Evolutionary conservation across 108 stramenopile species (phyloP).

Genomic region (Cyclotella choctawhatcheeana): DNA sequence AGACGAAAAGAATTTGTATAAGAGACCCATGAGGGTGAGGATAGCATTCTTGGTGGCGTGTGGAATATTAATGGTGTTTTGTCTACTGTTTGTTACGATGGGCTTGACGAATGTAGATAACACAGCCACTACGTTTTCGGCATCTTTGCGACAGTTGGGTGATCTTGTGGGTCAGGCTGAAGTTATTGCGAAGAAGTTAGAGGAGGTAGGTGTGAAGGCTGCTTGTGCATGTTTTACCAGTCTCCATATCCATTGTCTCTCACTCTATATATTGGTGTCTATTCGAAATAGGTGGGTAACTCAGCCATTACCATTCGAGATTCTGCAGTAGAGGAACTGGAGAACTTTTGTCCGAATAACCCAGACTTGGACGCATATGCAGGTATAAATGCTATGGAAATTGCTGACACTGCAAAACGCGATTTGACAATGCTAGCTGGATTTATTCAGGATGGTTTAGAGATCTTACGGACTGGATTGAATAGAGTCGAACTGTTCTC

Average conservation of each 20-base stretch:
- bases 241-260: too few relatives aligned
- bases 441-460: constrained; percentile 36
- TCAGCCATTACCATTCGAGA: constrained; percentile 29
- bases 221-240: too few relatives aligned
- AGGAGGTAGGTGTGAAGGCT: too few relatives aligned
- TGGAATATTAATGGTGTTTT: constrained; percentile 34
- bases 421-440: constrained; percentile 40
- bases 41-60: constrained; percentile 36
- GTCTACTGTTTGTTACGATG: constrained; percentile 32
- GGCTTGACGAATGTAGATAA: constrained; percentile 43
- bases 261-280: too few relatives aligned
- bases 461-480: constrained; percentile 14
- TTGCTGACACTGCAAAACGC: constrained; percentile 27
- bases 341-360: constrained; percentile 46
- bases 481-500: not conserved
- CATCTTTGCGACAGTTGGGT: constrained; percentile 7
- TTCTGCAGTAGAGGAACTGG: constrained; percentile 26
- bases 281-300: constrained; percentile 42
- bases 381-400: constrained; percentile 31
- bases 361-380: constrained; percentile 23
- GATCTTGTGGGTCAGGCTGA: constrained; percentile 23
- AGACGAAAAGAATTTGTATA: constrained; percentile 35
- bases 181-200: constrained; percentile 26
- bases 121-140: constrained; percentile 28
- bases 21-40: constrained; percentile 40